Percentiles rank a stretch among this genome's conserved stretches.
These are phyloP conservation scores for Magnolia changhungtana DNA, from an alignment of 164 flowering plant genomes.

Conservation along the genomic window DNA sequence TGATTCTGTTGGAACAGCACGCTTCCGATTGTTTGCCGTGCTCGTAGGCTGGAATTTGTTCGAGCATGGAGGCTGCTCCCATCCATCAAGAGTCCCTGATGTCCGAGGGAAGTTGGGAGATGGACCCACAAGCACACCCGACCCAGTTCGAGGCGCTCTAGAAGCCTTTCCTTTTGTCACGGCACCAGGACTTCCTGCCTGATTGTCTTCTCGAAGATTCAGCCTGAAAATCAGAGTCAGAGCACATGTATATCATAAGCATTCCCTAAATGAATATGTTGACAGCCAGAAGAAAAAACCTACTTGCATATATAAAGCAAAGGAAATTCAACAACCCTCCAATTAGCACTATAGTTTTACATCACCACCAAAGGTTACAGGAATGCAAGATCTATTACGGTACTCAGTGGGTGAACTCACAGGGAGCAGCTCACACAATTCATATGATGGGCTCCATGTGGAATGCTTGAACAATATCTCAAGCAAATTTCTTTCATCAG, in stretches of 20 bases:
- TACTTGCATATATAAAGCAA: background rate
- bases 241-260: background rate
- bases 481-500: too few species aligned
- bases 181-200: slow-evolving; percentile 34
- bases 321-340: background rate
- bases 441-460: too few species aligned
- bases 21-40: slow-evolving; percentile 57
- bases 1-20: slow-evolving; percentile 63
- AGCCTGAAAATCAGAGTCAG: slow-evolving; percentile 31
- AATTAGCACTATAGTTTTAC: background rate
- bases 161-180: slow-evolving; percentile 70
- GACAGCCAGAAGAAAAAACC: background rate
- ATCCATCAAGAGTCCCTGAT: slow-evolving; percentile 51
- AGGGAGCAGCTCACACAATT: too few species aligned
- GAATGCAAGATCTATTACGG: background rate
- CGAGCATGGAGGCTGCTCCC: slow-evolving; percentile 53
- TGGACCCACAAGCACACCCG: slow-evolving; percentile 38
- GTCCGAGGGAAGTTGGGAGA: slow-evolving; percentile 53
- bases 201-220: slow-evolving; percentile 46
- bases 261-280: background rate
- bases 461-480: too few species aligned
- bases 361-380: background rate
- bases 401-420: too few species aligned
- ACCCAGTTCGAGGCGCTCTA: slow-evolving; percentile 61
- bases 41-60: slow-evolving; percentile 45